Evolutionary conservation across 1,284 basidiomycete genomes (phyloP), one percentile per base, ranked within the genome.

Genomic region (Cystobasidium pallidum): DNA sequence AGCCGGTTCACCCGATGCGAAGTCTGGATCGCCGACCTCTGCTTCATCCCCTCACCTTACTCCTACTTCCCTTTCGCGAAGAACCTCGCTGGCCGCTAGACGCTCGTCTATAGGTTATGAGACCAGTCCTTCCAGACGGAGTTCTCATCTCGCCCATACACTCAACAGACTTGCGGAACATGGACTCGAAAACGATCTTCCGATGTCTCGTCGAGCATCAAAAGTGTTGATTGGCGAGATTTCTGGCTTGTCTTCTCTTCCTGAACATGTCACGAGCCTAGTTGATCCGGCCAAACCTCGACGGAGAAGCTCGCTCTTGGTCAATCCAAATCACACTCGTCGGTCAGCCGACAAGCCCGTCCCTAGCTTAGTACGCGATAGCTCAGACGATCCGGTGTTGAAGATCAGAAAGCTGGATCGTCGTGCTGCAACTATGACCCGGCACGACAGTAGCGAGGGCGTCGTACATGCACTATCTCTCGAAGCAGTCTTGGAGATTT

Each of bases 401-500:
- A 57, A 51, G 28, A 32, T 64, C 7, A 32, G 62, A 19, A 64
- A 36, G 34, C 13, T 59, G 1, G 30, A 49, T 24, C 28, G n/a
- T n/a, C n/a, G 30, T 49, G 28, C 28, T 19, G 43, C 57, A 32
- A 21, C 57, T 63, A 17, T 51, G 24, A 36, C 72, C 66, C 15
- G 28, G 7, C 24, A 11, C 2, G 58, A 36, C 24, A 54, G 55
- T 8, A 63, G 65, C 39, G 64, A 72, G 28, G 73, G 66, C 36
- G 86, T 89, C 76, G 72, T 88, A 6, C 86, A 87, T 57, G 78
- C 82, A 13, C 81, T 94, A 8, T 58, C 63, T 3, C 30, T 51
- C n/a, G 70, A 72, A 49, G 47, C 86, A 86, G 68, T 58, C 63
- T 85, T 84, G 72, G 89, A 93, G 78, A 77, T 93, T 47, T 81